Evolutionary conservation across 164 flowering plant genomes (phyloP).

Genomic region (Hamamelis virginiana): DNA sequence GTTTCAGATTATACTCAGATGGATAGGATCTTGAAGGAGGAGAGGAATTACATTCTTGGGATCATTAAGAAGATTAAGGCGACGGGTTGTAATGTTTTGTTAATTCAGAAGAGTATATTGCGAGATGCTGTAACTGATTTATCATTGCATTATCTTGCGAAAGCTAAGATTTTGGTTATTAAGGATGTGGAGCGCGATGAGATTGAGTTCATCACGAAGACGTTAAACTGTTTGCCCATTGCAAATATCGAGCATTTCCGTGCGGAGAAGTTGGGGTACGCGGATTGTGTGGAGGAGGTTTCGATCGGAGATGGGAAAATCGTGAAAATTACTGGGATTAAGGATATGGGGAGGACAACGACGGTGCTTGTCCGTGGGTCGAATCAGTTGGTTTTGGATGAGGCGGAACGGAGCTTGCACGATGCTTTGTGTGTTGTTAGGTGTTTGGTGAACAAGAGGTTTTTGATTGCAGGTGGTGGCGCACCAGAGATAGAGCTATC

Average conservation of each 20-base stretch:
- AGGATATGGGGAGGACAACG: slow-evolving; percentile 88
- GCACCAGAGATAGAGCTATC: slow-evolving; percentile 97
- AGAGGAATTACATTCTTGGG: slow-evolving; percentile 82
- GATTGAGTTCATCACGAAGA: slow-evolving; percentile 93
- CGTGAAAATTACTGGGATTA: slow-evolving; percentile 85
- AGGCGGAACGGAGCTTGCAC: slow-evolving; percentile 96
- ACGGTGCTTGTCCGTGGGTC: slow-evolving; percentile 91
- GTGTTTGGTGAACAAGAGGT: slow-evolving; percentile 83
- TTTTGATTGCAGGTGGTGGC: slow-evolving; percentile 96
- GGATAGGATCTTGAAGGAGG: slow-evolving; percentile 95
- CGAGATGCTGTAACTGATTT: slow-evolving; percentile 77
- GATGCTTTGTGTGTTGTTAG: slow-evolving; percentile 93
- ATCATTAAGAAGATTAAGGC: slow-evolving; percentile 93
- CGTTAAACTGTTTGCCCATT: slow-evolving; percentile 89
- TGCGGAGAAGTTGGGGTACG: slow-evolving; percentile 82
- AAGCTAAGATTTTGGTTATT: slow-evolving; percentile 84
- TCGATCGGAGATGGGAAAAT: slow-evolving; percentile 91
- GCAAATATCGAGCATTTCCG: slow-evolving; percentile 94
- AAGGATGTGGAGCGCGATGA: slow-evolving; percentile 96
- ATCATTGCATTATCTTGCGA: slow-evolving; percentile 90
- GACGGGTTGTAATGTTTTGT: slow-evolving; percentile 63
- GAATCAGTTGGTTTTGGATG: slow-evolving; percentile 86
- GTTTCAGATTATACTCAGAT: slow-evolving; percentile 91
- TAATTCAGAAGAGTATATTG: slow-evolving; percentile 78
- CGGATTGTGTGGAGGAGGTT: slow-evolving; percentile 88